These are phyloP conservation scores for Fusarium chlamydosporum DNA, from an alignment of 2,329 filamentous ascomycete genomes.

Conservation along the genomic window DNA sequence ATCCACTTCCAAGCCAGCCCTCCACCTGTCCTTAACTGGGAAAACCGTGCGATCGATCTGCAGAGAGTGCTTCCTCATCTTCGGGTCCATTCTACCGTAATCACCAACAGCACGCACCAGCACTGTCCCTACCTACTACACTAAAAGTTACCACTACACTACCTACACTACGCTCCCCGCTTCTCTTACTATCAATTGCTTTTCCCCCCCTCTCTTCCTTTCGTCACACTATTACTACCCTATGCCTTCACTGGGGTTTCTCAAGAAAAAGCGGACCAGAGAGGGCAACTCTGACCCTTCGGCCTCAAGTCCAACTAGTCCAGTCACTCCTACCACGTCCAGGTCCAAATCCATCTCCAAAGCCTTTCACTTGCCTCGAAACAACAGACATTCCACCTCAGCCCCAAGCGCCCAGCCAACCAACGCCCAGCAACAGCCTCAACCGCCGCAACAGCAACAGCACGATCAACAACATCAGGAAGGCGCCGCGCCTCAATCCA, in stretches of 20 bases:
- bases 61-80: constrained; percentile 43
- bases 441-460: constrained; percentile 40
- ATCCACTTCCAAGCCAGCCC: constrained; percentile 24
- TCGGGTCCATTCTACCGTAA: constrained; percentile 36
- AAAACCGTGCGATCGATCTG: constrained; percentile 49
- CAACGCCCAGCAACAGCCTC: constrained; percentile 37
- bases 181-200: constrained; percentile 23
- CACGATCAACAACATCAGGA: constrained; percentile 44
- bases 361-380: constrained; percentile 62
- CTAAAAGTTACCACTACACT: constrained; percentile 6
- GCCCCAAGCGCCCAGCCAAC: constrained; percentile 35
- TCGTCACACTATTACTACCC: constrained; percentile 48
- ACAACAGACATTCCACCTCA: constrained; percentile 53
- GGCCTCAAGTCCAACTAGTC: constrained; percentile 74
- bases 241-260: constrained; percentile 96
- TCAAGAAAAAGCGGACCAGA: constrained; percentile 99
- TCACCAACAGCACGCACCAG: constrained; percentile 25
- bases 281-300: constrained; percentile 82
- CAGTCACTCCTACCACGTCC: constrained; percentile 70
- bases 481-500: constrained; percentile 39
- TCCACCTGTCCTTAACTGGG: constrained; percentile 30
- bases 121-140: constrained; percentile 19
- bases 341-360: constrained; percentile 61
- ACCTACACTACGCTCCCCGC: constrained; percentile 35
- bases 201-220: constrained; percentile 36